A percentile compares a stretch with the other conserved stretches of the same genome.
phyloP scores from a whole-genome alignment of 768 basidiomycete genomes.

The Tulasnella sp. region DNA sequence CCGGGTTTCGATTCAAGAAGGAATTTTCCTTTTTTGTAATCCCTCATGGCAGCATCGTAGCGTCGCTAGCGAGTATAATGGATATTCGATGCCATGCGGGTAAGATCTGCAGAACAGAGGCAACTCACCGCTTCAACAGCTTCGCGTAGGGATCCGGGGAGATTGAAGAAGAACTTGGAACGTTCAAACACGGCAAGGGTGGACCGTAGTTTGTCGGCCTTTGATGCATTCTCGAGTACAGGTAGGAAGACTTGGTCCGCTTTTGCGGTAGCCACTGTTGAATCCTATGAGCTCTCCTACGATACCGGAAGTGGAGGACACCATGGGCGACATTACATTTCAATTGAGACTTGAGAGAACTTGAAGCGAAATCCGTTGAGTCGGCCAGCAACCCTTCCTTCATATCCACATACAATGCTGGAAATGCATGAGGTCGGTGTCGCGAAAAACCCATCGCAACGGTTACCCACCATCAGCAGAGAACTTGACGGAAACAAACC shows the following conservation, averaged over 20 bases:
- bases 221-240: conserved; percentile 89
- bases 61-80: conserved; percentile 51
- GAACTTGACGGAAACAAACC: conserved; percentile 95
- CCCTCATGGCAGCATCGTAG: conserved; percentile 86
- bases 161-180: conserved; percentile 96
- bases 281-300: background rate
- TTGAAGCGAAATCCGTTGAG: conserved; percentile 72
- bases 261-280: conserved; percentile 76
- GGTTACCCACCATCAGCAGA: conserved; percentile 73
- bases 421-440: background rate
- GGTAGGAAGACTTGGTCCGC: conserved; percentile 95
- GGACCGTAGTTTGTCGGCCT: conserved; percentile 84
- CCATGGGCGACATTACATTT: conserved; percentile 51
- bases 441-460: background rate
- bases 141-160: conserved; percentile 86
- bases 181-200: conserved; percentile 94
- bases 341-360: conserved; percentile 70
- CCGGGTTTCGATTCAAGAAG: conserved; percentile 83
- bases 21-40: conserved; percentile 95
- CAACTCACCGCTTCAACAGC: conserved; percentile 73
- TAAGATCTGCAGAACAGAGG: background rate
- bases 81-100: background rate
- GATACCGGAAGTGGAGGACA: background rate
- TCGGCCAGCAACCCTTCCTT: conserved; percentile 73
- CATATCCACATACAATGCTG: conserved; percentile 90